phyloP scores from a whole-genome alignment of 1,284 basidiomycete genomes.

The Apiotrichum porosum region DNA sequence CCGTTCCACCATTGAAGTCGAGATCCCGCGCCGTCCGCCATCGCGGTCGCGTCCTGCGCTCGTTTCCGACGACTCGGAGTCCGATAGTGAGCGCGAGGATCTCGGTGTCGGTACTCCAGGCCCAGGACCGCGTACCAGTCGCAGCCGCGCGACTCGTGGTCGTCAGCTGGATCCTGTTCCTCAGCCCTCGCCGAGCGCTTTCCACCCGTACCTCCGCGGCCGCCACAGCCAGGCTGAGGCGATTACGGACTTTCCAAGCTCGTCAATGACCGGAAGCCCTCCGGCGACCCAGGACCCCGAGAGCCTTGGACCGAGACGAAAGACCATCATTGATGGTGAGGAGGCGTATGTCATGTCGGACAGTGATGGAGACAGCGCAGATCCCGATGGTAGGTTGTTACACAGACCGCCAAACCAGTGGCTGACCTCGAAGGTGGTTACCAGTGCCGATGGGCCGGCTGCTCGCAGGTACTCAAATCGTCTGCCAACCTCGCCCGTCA shows the following conservation, averaged over 20 bases:
- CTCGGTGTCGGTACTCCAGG: no score
- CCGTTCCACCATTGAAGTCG: no score
- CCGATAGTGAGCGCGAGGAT: no score
- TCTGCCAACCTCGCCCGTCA: conserved; percentile 1
- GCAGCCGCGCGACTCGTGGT: not conserved
- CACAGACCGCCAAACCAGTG: no score
- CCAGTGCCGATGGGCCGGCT: not conserved
- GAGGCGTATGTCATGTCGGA: conserved; percentile 13
- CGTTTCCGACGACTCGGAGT: no score
- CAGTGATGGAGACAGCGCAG: conserved; percentile 6
- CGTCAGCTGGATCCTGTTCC: conserved; percentile 11
- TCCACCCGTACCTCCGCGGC: conserved; percentile 3
- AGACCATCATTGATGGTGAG: conserved; percentile 15
- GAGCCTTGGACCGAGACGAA: not conserved
- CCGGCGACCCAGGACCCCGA: not conserved
- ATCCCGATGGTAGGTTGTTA: not conserved
- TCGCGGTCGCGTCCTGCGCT: no score
- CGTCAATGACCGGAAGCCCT: no score
- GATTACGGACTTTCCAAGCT: no score
- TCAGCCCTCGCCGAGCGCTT: conserved; percentile 10
- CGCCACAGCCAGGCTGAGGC: no score
- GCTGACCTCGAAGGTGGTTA: no score
- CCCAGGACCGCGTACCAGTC: conserved; percentile 9
- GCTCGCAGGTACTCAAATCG: not conserved
- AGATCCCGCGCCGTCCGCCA: no score